Evolutionary conservation across 106 monocot species (phyloP).

Genomic region (Vanilla planifolia): DNA sequence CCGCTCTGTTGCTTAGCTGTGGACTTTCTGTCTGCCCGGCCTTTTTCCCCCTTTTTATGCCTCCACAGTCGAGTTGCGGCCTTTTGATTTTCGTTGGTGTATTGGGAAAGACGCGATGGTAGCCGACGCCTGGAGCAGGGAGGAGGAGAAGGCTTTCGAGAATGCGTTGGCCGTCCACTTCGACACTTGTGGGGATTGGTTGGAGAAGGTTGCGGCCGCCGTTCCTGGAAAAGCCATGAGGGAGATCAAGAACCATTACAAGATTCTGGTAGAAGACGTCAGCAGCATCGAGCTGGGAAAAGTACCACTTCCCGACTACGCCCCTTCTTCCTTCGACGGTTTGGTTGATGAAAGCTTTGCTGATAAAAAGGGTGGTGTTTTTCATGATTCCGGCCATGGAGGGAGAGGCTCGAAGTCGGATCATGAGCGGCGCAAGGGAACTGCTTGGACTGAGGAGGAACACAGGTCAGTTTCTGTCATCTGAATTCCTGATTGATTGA

Average conservation of each 20-base stretch:
- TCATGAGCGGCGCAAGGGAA: slow-evolving; percentile 53
- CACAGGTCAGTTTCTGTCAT: too few relatives aligned
- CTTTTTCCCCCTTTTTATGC: too few relatives aligned
- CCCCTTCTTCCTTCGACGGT: slow-evolving; percentile 4
- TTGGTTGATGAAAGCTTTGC: slow-evolving; percentile 7
- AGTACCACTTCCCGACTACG: slow-evolving; percentile 35
- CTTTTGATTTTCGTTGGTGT: too few relatives aligned
- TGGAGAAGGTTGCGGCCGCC: slow-evolving; percentile 32
- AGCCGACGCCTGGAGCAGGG: slow-evolving; percentile 30
- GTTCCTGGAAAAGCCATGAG: slow-evolving; percentile 38
- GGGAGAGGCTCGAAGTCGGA: slow-evolving; percentile 33
- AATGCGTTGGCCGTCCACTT: slow-evolving; percentile 30
- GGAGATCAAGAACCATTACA: slow-evolving; percentile 43
- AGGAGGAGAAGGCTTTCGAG: slow-evolving; percentile 60
- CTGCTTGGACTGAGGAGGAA: slow-evolving; percentile 24
- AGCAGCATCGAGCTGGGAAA: slow-evolving; percentile 40
- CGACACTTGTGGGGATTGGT: slow-evolving; percentile 21
- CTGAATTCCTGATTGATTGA: too few relatives aligned
- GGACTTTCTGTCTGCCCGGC: too few relatives aligned
- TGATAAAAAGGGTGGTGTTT: slow-evolving; percentile 22
- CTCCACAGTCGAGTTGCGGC: too few relatives aligned
- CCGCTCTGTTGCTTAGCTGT: too few relatives aligned
- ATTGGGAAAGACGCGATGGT: too few relatives aligned
- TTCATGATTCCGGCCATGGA: slow-evolving; percentile 11
- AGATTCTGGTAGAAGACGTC: slow-evolving; percentile 42